Evolutionary conservation across 139 green algal genomes (phyloP), one percentile per base, ranked within the genome.

Genomic region (Volvox reticuliferus): DNA sequence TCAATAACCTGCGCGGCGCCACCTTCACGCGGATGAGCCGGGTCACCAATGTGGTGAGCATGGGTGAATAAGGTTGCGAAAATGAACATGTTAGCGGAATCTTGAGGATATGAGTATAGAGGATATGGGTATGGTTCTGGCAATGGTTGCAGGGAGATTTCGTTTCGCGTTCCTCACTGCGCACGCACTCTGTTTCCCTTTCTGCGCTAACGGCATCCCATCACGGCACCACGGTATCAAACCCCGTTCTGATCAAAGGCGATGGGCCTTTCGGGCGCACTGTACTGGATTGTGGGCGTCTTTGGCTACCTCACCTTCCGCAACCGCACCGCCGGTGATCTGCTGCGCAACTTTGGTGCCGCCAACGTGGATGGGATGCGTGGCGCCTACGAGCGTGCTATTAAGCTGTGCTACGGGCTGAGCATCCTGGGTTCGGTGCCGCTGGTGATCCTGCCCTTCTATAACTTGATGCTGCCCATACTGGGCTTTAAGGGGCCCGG

Each of bases 291-390:
- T 6, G 96, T 98, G 62, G 97, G 97, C 2, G 85, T 96, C 0
- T 92, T 88, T 16, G 97, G 96, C 16, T 98, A 98, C 93, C 36
- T 94, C 32, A 94, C 93, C 26, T 98, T 98, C 89, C 91, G 94
- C 87, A 81, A 87, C n/a, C 86, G 91, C 44, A 95, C 91, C 30
- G 78, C 93, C 20, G 96, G 96, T 21, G 96, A 98, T 88, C 82
- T 98, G 79, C 93, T 98, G 73, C 93, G 97, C 14, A 98, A 98
- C 93, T 93, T 98, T 62, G 96, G 96, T 21, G 95, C 94, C n/a
- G 65, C 89, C 19, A 37, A 92, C 24, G 85, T 91, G 33, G 76
- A 91, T 44, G 92, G 92, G 17, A 28, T 97, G 65, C 85, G 95
- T 0, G 95, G 94, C 9, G 91, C 94, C 1, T 97, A 96, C 50